phyloP scores from a whole-genome alignment of 2,329 filamentous ascomycete genomes.

The Trichoderma koningii region DNA sequence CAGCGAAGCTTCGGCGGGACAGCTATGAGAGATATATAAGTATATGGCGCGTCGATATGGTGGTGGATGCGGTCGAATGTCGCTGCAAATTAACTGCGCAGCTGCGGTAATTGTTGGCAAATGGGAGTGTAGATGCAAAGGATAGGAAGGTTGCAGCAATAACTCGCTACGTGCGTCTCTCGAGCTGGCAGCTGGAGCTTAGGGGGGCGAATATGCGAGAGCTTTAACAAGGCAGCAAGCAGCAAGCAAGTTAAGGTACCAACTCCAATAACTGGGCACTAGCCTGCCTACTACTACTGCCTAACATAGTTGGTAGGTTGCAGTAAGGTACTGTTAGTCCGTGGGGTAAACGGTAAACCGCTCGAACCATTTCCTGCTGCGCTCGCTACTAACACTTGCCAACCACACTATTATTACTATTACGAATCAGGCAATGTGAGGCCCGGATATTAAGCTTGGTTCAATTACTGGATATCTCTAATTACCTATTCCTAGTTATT shows the following conservation, averaged over 20 bases:
- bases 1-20: not conserved
- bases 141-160: too few relatives aligned
- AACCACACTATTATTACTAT: too few relatives aligned
- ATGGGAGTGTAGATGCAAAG: not conserved
- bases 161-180: not conserved
- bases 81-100: constrained; percentile 9
- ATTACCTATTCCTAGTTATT: constrained; percentile 8
- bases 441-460: not conserved
- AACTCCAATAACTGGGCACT: too few relatives aligned
- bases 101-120: constrained; percentile 23
- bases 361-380: too few relatives aligned
- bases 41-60: constrained; percentile 9
- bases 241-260: too few relatives aligned
- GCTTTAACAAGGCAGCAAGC: not conserved
- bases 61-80: not conserved
- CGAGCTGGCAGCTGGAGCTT: not conserved
- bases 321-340: too few relatives aligned
- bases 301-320: not conserved
- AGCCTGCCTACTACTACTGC: not conserved
- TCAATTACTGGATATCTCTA: not conserved
- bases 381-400: too few relatives aligned
- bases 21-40: constrained; percentile 12
- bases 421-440: too few relatives aligned
- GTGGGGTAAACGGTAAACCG: too few relatives aligned
- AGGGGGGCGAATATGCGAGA: not conserved